Conservation (phyloP, 2,329 filamentous ascomycete genomes). For the Monilinia vaccinii-corymbosi region DNA sequence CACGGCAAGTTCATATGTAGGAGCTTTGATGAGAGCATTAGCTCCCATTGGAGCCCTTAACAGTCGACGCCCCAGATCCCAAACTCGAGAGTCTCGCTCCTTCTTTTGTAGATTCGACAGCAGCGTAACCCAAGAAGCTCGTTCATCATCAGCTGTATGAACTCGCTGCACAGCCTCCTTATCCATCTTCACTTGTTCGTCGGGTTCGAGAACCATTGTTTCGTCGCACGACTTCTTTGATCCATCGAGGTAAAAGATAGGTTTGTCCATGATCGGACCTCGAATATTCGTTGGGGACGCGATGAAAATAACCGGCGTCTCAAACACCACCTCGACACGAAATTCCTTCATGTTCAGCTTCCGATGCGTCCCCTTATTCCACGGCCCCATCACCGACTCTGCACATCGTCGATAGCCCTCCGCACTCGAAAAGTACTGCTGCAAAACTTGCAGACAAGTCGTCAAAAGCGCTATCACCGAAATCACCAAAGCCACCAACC, state of each 20-base stretch:
- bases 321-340: conserved; percentile 32
- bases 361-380: conserved; percentile 27
- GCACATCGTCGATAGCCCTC: conserved; percentile 28
- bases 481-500: conserved; percentile 29
- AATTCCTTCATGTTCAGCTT: conserved; percentile 29
- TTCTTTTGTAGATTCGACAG: conserved; percentile 42
- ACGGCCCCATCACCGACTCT: conserved; percentile 28
- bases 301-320: conserved; percentile 30
- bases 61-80: conserved; percentile 27
- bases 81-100: conserved; percentile 39
- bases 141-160: conserved; percentile 47
- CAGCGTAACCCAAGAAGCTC: conserved; percentile 45
- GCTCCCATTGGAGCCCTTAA: conserved; percentile 8
- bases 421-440: conserved; percentile 33
- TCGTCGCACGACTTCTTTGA: conserved; percentile 19
- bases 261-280: conserved; percentile 21
- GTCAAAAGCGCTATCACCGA: conserved; percentile 30
- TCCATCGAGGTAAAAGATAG: conserved; percentile 24
- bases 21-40: not conserved
- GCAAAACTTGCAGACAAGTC: conserved; percentile 28
- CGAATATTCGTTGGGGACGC: conserved; percentile 22
- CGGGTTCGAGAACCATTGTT: conserved; percentile 14
- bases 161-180: conserved; percentile 26
- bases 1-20: conserved; percentile 22
- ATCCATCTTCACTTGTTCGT: conserved; percentile 10